Evolutionary conservation across 2,329 filamentous ascomycete species (phyloP), one percentile per base, ranked within the genome.

Genomic region (Exserohilum rostratum): DNA sequence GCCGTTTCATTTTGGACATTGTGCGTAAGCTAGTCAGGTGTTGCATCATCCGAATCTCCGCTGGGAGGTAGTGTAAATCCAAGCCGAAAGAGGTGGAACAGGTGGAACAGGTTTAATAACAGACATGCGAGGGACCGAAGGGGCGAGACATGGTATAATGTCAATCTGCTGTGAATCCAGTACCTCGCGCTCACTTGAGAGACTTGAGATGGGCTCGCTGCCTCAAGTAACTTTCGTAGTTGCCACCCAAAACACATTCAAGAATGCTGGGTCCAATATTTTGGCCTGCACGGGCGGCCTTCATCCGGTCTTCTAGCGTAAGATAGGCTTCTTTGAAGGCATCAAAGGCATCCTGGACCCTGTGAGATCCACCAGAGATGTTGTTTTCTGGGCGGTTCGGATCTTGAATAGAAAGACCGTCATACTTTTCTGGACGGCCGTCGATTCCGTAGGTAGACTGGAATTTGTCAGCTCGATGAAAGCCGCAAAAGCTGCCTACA

Each of bases 381-480:
- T 99, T 95, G 72, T 98, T 98, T 22, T 82, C 78, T 0, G 85
- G 73, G 54, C 90, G 90, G 73, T 98, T 96, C 0, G 95, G 95
- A 69, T 99, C 95, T 54, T 96, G 89, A 66, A 99, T 96, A 7
- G 89, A 90, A 1, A 99, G 81, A 1, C 91, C 86, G 46, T 88
- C 82, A 5, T 52, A 50, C 46, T 67, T 69, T 39, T 73, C 68
- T 6, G 40, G 46, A 29, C 71, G 72, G 27, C 67, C 68, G 52
- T 73, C 73, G 25, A 73, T 67, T 17, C 66, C 70, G 18, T 51
- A 50, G 1, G 22, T 6, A 2, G 56, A 58, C 67, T 73, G 10
- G 47, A 10, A 29, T 38, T 51, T 18, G 50, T 66, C 50, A 61
- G 58, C 39, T 11, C 42, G 27, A 9, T 34, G 30, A n/a, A 48